These are phyloP conservation scores for Quercus wislizeni DNA, from an alignment of 306 rosid genomes.

Conservation along the genomic window DNA sequence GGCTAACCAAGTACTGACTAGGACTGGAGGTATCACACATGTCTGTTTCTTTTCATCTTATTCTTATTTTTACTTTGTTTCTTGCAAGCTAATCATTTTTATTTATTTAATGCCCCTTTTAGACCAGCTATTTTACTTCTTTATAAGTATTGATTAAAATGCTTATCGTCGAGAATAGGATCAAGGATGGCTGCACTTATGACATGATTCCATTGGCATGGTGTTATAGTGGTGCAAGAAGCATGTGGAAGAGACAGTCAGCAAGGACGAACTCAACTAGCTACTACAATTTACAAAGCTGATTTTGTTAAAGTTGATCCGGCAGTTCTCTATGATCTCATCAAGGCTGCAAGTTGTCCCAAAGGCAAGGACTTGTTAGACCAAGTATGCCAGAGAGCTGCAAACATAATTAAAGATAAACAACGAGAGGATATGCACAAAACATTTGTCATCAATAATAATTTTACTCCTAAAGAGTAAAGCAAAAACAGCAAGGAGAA, in stretches of 20 bases:
- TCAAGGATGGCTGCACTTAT: not conserved
- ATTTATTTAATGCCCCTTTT: not conserved
- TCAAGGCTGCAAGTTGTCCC: conserved; percentile 1
- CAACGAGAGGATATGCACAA: not conserved
- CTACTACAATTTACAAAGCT: not conserved
- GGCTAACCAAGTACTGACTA: too few species aligned
- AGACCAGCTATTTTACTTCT: not conserved
- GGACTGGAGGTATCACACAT: too few species aligned
- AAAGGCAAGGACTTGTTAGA: not conserved
- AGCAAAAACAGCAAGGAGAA: not conserved
- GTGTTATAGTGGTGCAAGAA: conserved; percentile 8
- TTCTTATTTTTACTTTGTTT: too few species aligned
- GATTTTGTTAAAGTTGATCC: not conserved
- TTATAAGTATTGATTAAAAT: not conserved
- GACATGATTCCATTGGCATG: not conserved
- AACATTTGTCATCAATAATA: conserved; percentile 6
- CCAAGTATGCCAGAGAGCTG: not conserved
- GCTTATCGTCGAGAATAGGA: not conserved
- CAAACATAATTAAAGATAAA: not conserved
- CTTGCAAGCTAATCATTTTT: too few species aligned
- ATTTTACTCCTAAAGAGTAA: conserved; percentile 1
- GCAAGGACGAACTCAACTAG: not conserved
- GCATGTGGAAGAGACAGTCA: not conserved
- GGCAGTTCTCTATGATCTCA: not conserved
- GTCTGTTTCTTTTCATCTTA: too few species aligned